Evolutionary conservation across 2,329 filamentous ascomycete species (phyloP), one percentile per base, ranked within the genome.

Genomic region (Fusarium pseudograminearum): DNA sequence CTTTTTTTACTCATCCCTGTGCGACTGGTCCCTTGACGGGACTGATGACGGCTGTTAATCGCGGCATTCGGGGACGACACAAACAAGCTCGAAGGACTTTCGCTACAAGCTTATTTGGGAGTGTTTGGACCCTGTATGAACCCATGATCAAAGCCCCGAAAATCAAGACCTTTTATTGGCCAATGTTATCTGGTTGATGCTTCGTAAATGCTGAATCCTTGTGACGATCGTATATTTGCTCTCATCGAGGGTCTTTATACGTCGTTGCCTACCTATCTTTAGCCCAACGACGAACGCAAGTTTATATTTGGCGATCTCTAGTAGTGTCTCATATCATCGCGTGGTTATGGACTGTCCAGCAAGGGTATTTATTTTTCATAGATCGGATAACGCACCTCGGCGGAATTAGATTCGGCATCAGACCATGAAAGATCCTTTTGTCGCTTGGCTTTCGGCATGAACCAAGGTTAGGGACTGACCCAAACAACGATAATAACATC

Each of bases 111-210:
- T 61, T 54, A 63, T 61, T 46, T 18, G 22, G 11, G n/a, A 51
- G 3, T 42, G 40, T 38, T 26, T 24, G n/a, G 12, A 18, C 41
- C 41, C 26, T 30, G 26, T 47, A 45, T 26, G 48, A 52, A 46
- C 67, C 45, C 16, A 30, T 65, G 34, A 66, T 65, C 67, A 71
- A 48, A 34, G 36, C 47, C 41, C 28, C 16, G 24, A 33, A 51
- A 55, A 57, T 69, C 55, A 42, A 26, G 34, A 15, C 10, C 16
- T 22, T 36, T 47, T 36, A 69, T 71, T 70, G 18, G 55, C 52
- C 26, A 40, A 51, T 54, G 16, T 38, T 20, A 14, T 33, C 30
- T 6, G 14, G 22, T 28, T 22, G 11, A 41, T 38, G 30, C 22
- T 16, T 36, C 15, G 28, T 48, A 42, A 31, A 31, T 45, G n/a